These are phyloP conservation scores for Populus simonii DNA, from an alignment of 345 rosid species.

Conservation along the genomic window DNA sequence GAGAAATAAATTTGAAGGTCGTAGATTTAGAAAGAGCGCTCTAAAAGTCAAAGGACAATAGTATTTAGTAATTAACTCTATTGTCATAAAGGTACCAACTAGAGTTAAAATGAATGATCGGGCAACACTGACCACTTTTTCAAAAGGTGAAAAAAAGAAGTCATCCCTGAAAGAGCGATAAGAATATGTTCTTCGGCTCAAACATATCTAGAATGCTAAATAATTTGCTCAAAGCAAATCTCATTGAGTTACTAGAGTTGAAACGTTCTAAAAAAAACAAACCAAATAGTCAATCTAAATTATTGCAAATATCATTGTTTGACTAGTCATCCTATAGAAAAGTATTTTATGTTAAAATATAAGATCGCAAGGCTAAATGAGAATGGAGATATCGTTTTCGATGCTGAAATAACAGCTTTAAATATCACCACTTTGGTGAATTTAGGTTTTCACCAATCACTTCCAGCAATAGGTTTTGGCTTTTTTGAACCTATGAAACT, in stretches of 20 bases:
- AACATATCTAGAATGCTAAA: neutral
- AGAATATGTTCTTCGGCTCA: neutral
- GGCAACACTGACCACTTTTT: fast-evolving
- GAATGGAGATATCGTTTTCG: neutral
- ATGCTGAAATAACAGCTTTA: neutral
- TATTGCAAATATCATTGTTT: neutral
- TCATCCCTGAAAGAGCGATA: neutral
- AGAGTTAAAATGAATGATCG: no score
- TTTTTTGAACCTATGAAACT: neutral
- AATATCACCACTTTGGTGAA: no score
- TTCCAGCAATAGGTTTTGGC: neutral
- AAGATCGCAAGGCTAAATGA: neutral
- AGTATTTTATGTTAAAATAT: neutral
- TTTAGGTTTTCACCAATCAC: neutral
- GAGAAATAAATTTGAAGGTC: neutral
- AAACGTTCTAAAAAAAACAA: neutral
- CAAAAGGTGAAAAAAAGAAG: neutral
- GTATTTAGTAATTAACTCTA: neutral
- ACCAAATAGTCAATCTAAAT: neutral
- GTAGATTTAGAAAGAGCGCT: neutral
- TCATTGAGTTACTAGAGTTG: neutral
- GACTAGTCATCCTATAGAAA: neutral
- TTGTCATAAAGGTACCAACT: neutral
- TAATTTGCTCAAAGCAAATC: neutral
- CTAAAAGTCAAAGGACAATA: no score